Conservation (phyloP, 495 filamentous ascomycete species). For the Penicillium ochrochloron region DNA sequence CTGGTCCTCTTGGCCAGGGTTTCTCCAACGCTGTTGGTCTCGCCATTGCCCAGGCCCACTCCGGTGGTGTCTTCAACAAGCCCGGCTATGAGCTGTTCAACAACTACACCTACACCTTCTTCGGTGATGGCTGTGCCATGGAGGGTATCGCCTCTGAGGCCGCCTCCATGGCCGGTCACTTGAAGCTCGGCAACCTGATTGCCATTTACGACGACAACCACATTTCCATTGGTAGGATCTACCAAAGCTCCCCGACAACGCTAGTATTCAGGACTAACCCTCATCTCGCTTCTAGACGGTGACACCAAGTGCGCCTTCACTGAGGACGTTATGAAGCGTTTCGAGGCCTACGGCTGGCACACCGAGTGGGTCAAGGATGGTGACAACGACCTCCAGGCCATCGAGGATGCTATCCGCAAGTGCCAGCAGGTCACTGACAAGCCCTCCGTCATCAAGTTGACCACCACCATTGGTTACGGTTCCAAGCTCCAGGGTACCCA, state of each 20-base stretch:
- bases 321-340: constrained; percentile 93
- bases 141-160: constrained; percentile 97
- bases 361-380: constrained; percentile 83
- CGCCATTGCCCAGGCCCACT: constrained; percentile 92
- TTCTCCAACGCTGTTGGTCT: constrained; percentile 95
- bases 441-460: constrained; percentile 95
- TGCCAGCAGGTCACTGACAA: constrained; percentile 90
- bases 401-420: constrained; percentile 86
- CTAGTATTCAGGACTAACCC: constrained; percentile 18
- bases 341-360: constrained; percentile 99
- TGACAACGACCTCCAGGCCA: constrained; percentile 84
- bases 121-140: constrained; percentile 98
- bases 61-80: constrained; percentile 93
- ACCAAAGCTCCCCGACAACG: not conserved
- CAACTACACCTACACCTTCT: constrained; percentile 96
- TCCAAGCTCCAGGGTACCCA: constrained; percentile 92
- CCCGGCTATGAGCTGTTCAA: constrained; percentile 87
- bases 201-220: constrained; percentile 98
- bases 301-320: constrained; percentile 96
- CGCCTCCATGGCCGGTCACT: constrained; percentile 88
- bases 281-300: constrained; percentile 63
- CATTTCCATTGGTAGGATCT: constrained; percentile 78
- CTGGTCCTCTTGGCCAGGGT: constrained; percentile 94
- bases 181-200: constrained; percentile 97
- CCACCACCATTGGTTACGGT: constrained; percentile 96